A percentile compares a stretch with the other conserved stretches of the same genome.
Evolutionary conservation across 352 stramenopile genomes (phyloP).

Genomic region (Globisporangium camurandrum): DNA sequence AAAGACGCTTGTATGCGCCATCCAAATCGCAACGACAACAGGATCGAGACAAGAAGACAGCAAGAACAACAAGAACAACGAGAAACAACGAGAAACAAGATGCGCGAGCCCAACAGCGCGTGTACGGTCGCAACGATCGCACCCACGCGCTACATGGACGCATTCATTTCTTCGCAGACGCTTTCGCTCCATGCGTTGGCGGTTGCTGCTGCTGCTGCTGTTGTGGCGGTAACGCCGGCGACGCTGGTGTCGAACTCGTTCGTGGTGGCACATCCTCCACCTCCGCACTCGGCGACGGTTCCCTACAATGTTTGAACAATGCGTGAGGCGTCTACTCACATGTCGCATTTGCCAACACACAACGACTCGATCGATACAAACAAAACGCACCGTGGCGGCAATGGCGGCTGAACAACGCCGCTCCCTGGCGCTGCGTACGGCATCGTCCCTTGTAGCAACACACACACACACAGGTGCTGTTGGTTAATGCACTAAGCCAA

Average conservation of each 20-base stretch:
- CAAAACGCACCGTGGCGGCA: slow-evolving; percentile 36
- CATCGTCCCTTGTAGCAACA: slow-evolving; percentile 13
- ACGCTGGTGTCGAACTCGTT: too few species aligned
- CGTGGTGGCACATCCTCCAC: too few species aligned
- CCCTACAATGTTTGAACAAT: neutral
- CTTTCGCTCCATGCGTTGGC: slow-evolving; percentile 1
- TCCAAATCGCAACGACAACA: too few species aligned
- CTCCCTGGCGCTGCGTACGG: slow-evolving; percentile 19
- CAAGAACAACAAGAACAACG: neutral
- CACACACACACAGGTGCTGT: neutral
- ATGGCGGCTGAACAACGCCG: slow-evolving; percentile 26
- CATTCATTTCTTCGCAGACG: slow-evolving; percentile 6
- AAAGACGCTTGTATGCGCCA: too few species aligned
- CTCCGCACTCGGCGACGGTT: slow-evolving; percentile 9
- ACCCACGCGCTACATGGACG: neutral
- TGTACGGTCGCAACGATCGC: neutral
- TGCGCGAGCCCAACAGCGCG: neutral
- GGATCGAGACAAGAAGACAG: neutral
- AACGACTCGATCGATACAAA: too few species aligned
- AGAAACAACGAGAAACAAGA: too few species aligned
- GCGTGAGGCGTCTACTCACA: too few species aligned
- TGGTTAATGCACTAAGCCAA: too few species aligned
- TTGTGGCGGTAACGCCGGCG: slow-evolving; percentile 1
- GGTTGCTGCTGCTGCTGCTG: slow-evolving; percentile 1
- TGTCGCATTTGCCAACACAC: too few species aligned